These are phyloP conservation scores for Castanea mollissima DNA, from an alignment of 306 rosid genomes.

Conservation along the genomic window DNA sequence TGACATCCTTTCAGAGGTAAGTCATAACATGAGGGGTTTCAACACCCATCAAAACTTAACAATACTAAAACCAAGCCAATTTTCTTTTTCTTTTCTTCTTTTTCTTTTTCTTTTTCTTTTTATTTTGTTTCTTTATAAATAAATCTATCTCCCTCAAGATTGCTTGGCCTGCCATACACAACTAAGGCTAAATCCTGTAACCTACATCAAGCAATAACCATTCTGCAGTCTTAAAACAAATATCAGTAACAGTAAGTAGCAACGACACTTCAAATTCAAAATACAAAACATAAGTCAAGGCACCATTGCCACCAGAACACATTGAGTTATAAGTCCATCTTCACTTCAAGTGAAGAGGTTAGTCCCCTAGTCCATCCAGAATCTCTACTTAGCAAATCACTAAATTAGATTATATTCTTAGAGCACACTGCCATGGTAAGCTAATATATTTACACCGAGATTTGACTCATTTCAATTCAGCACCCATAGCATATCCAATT, in stretches of 20 bases:
- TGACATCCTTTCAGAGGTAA: not conserved
- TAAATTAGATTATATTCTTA: not conserved
- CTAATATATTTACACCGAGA: not conserved
- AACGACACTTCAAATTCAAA: not conserved
- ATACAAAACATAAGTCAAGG: not conserved
- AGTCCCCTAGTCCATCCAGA: slow-evolving; percentile 5
- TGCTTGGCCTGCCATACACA: not conserved
- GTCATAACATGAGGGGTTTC: not conserved
- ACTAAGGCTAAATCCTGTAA: not conserved
- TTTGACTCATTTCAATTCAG: not conserved
- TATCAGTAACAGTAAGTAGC: not conserved
- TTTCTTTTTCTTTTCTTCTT: not conserved
- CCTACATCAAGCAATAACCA: not conserved
- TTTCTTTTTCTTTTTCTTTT: too few species aligned
- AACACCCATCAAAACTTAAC: not conserved
- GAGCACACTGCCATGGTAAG: not conserved
- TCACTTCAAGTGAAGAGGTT: not conserved
- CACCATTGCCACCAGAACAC: not conserved
- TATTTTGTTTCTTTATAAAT: too few species aligned
- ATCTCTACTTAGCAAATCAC: not conserved
- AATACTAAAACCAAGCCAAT: not conserved
- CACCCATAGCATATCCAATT: not conserved
- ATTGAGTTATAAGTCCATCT: not conserved
- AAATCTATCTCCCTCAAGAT: not conserved
- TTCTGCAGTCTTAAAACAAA: not conserved